Base-by-base conservation (phyloP, 2,329 filamentous ascomycete species). In the Alternaria solani region DNA sequence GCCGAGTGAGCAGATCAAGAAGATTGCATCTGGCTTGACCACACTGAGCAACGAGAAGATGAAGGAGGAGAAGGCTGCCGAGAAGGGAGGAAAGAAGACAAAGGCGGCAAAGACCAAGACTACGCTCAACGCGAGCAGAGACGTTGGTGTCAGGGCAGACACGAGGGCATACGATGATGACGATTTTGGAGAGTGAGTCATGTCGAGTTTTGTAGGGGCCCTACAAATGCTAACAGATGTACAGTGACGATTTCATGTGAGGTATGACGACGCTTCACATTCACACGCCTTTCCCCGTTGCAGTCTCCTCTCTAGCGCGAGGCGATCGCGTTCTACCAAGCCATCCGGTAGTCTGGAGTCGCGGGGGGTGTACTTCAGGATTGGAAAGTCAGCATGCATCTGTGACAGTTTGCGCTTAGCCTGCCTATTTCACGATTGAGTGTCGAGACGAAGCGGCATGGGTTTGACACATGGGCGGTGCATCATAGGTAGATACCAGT, bases 61-160 rank as follows among this genome's bases (percentile, higher is more conserved):
- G 90, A 96, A 93, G 84, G 94, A 97, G 80, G 95, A 99, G 86
- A 97, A 98, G 86, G 89, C 90, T 4, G 88, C 92, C 4, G 93
- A 97, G 67, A 97, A 97, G 85, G 89, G 92, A 55, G 92, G 90
- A 74, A 99, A 98, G 91, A 99, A 98, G 88, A 89, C 85, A 71
- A 98, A 98, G 87, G 94, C 94, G 5, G 91, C 92, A 63, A 98
- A 98, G 88, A 96, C 91, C 39, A 99, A 99, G 88, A 88, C 91
- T 18, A 90, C 88, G 7, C 84, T 98, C 51, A 91, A 91, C 56
- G 88, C 91, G 60, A 82, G 80, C 74, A 82, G 90, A 75, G 81
- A 85, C 81, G 78, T 85, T 72, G 81, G 78, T 72, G 77, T 71
- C 65, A 81, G 81, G 51, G 85, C 88, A 16, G 94, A 98, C 79